Conservation (phyloP, 2,329 filamentous ascomycete genomes). For the Talaromyces sp. region DNA sequence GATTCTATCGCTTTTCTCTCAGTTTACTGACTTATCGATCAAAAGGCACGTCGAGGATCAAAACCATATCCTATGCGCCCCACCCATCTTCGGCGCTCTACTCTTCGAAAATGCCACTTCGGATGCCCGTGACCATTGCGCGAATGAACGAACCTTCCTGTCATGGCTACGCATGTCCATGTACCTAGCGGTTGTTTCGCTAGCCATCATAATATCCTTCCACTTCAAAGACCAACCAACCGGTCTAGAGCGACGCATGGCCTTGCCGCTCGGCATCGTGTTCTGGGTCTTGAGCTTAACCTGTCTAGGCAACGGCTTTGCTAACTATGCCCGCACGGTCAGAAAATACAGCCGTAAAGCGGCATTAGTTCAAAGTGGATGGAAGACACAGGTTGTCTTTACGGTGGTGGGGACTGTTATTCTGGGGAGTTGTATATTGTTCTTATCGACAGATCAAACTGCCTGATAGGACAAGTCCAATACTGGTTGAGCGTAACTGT, state of each 20-base stretch:
- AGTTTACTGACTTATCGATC: neutral
- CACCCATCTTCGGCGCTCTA: conserved; percentile 60
- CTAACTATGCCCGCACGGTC: conserved; percentile 83
- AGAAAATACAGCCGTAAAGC: conserved; percentile 76
- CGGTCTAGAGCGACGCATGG: conserved; percentile 71
- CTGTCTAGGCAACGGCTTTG: conserved; percentile 76
- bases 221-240: conserved; percentile 78
- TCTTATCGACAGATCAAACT: conserved; percentile 41
- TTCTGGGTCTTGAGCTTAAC: conserved; percentile 83
- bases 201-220: conserved; percentile 91
- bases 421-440: conserved; percentile 48
- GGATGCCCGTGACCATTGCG: conserved; percentile 68
- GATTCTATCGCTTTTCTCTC: no score
- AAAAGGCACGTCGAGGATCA: conserved; percentile 34
- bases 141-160: conserved; percentile 74
- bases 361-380: conserved; percentile 89
- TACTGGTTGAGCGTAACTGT: neutral
- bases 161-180: conserved; percentile 87
- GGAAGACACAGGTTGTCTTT: conserved; percentile 84
- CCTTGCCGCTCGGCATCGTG: conserved; percentile 79
- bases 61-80: conserved; percentile 53
- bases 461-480: neutral
- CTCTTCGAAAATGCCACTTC: conserved; percentile 69
- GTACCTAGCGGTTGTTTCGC: conserved; percentile 86
- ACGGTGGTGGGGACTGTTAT: conserved; percentile 48